These are phyloP conservation scores for Daedaleopsis nitida DNA, from an alignment of 768 basidiomycete genomes.

Conservation along the genomic window DNA sequence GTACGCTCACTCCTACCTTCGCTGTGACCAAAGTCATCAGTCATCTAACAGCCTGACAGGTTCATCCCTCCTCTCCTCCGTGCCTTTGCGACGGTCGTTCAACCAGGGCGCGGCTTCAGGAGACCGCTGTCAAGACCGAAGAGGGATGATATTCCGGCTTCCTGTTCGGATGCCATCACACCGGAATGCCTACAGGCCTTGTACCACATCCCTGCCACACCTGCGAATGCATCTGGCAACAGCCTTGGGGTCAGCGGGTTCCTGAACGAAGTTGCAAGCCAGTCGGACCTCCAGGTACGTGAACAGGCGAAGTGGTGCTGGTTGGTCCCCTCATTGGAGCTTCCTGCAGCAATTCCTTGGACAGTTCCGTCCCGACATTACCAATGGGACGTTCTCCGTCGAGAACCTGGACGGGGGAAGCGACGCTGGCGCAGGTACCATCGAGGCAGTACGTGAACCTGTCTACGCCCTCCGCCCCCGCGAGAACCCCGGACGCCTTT, in stretches of 20 bases:
- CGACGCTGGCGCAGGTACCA: neutral
- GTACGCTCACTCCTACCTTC: constrained; percentile 23
- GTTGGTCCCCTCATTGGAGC: neutral
- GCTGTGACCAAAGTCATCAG: neutral
- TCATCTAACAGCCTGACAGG: neutral
- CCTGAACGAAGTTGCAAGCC: constrained; percentile 30
- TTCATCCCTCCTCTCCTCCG: neutral
- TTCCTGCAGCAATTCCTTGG: neutral
- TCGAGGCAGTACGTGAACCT: neutral
- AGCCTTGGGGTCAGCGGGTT: constrained; percentile 35
- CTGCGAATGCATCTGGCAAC: constrained; percentile 23
- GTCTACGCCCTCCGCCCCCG: too few relatives aligned
- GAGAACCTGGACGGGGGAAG: neutral
- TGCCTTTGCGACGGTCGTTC: neutral
- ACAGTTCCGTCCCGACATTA: neutral
- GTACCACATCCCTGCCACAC: constrained; percentile 30
- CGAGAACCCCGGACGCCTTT: neutral
- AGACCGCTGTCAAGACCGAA: constrained; percentile 10
- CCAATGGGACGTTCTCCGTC: neutral
- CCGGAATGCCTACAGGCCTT: constrained; percentile 33
- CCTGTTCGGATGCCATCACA: constrained; percentile 30
- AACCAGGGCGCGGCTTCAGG: constrained; percentile 12
- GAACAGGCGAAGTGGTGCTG: neutral
- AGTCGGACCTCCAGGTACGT: constrained; percentile 37
- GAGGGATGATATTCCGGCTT: constrained; percentile 10